Evolutionary conservation across 129 eudicot genomes (phyloP).

Genomic region (Rutidosis leptorrhynchoides): DNA sequence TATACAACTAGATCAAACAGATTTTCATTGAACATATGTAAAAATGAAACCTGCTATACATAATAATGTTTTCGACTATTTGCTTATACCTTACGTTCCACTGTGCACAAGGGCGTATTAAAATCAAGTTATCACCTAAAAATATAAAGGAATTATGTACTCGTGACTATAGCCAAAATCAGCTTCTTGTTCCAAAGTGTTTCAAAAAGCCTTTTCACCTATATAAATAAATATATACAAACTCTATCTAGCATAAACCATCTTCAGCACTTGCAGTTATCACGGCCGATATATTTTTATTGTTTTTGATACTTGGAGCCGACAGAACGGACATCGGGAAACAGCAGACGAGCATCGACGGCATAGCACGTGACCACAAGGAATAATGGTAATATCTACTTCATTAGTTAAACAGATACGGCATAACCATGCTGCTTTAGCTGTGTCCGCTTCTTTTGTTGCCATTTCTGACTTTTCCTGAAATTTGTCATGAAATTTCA

Average conservation of each 20-base stretch:
- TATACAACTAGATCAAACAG: too few relatives aligned
- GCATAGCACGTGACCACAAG: constrained; percentile 95
- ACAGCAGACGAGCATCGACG: constrained; percentile 94
- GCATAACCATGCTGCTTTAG: constrained; percentile 97
- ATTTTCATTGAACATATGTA: neutral
- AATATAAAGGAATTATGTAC: constrained; percentile 22
- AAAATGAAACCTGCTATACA: constrained; percentile 20
- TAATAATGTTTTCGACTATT: constrained; percentile 6
- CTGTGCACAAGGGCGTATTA: constrained; percentile 21
- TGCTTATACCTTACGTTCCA: constrained; percentile 6
- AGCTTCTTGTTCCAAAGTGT: constrained; percentile 9
- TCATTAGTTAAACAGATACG: constrained; percentile 81
- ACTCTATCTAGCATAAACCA: neutral
- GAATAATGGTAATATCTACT: constrained; percentile 68
- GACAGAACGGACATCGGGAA: constrained; percentile 91
- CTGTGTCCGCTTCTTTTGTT: constrained; percentile 86
- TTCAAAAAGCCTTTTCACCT: neutral
- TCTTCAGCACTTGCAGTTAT: constrained; percentile 18
- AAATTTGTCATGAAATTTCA: constrained; percentile 11
- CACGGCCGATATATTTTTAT: constrained; percentile 82
- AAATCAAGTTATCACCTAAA: constrained; percentile 14
- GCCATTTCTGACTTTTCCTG: constrained; percentile 90
- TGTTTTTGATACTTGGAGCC: constrained; percentile 75
- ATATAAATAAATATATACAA: neutral
- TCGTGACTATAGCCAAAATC: constrained; percentile 10